phyloP scores from a whole-genome alignment of 23 red algal genomes.

The Gracilariopsis chorda region DNA sequence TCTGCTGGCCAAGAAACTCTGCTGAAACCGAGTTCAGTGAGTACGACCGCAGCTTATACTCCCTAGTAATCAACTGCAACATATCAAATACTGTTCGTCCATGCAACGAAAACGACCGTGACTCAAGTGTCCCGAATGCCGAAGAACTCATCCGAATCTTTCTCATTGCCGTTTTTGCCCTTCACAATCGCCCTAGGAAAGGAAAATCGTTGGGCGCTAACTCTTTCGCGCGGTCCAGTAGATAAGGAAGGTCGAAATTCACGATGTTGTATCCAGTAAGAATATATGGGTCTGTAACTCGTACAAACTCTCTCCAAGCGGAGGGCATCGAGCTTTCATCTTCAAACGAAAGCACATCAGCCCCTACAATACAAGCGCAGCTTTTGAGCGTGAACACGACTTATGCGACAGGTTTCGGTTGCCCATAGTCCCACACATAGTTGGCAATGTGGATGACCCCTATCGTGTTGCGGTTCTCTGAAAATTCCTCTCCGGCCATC shows the following conservation, averaged over 20 bases:
- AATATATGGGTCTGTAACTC: conserved; percentile 73
- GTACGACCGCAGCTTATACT: conserved; percentile 95
- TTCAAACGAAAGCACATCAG: conserved; percentile 49
- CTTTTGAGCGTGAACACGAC: conserved; percentile 79
- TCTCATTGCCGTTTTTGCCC: conserved; percentile 60
- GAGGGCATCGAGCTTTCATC: conserved; percentile 60
- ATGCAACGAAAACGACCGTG: conserved; percentile 74
- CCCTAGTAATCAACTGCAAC: conserved; percentile 88
- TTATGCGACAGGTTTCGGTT: background rate
- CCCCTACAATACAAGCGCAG: conserved; percentile 74
- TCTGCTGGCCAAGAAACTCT: conserved; percentile 91
- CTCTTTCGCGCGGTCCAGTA: conserved; percentile 69
- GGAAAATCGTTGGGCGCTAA: conserved; percentile 55
- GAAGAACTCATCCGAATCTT: conserved; percentile 66
- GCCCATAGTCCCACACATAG: conserved; percentile 63
- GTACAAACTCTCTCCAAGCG: conserved; percentile 65
- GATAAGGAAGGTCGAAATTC: conserved; percentile 95
- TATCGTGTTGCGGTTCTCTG: conserved; percentile 90
- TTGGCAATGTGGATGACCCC: conserved; percentile 92
- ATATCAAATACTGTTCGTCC: conserved; percentile 90
- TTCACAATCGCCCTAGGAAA: conserved; percentile 62
- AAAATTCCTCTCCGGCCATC: conserved; percentile 88
- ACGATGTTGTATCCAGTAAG: conserved; percentile 97
- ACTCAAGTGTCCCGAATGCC: conserved; percentile 89
- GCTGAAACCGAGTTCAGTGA: conserved; percentile 93